A percentile compares a stretch with the other conserved stretches of the same genome.
These are phyloP conservation scores for Verticillium tricorpus DNA, from an alignment of 2,329 filamentous ascomycete genomes.

Conservation along the genomic window DNA sequence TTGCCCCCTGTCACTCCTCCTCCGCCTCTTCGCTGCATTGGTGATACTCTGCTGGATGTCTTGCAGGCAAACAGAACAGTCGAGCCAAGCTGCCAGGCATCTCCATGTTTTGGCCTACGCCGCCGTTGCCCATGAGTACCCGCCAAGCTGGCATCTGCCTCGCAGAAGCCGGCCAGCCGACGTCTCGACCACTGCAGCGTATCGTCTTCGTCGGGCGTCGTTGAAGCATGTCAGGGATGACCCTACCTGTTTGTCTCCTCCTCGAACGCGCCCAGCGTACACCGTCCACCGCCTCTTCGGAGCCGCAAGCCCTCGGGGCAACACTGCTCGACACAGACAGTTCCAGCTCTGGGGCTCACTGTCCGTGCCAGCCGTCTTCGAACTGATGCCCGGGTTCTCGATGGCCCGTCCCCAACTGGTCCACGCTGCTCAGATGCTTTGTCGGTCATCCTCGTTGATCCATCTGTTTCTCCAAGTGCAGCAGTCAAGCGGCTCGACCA, in stretches of 20 bases:
- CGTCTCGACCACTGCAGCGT: neutral
- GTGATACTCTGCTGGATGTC: neutral
- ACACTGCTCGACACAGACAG: neutral
- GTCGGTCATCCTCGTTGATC: too few relatives aligned
- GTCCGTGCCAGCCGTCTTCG: neutral
- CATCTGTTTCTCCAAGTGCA: too few relatives aligned
- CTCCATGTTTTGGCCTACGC: neutral
- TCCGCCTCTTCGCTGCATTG: neutral
- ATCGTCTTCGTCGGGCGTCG: neutral
- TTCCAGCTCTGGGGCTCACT: neutral
- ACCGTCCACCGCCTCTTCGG: neutral
- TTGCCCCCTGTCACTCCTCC: too few relatives aligned
- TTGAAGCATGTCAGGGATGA: neutral
- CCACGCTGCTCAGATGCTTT: neutral
- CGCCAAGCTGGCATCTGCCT: neutral
- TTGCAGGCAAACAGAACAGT: neutral
- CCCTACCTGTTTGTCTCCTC: neutral
- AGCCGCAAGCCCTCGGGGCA: neutral
- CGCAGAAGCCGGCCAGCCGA: neutral
- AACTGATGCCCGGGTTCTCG: neutral
- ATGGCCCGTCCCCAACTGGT: neutral
- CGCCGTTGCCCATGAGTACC: neutral
- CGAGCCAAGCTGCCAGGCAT: neutral
- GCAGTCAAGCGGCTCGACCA: too few relatives aligned
- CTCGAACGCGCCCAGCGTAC: neutral